Percentiles rank a stretch among this genome's conserved stretches.
Conservation (phyloP, 2,329 filamentous ascomycete genomes). For the Fonsecaea pugnacius region DNA sequence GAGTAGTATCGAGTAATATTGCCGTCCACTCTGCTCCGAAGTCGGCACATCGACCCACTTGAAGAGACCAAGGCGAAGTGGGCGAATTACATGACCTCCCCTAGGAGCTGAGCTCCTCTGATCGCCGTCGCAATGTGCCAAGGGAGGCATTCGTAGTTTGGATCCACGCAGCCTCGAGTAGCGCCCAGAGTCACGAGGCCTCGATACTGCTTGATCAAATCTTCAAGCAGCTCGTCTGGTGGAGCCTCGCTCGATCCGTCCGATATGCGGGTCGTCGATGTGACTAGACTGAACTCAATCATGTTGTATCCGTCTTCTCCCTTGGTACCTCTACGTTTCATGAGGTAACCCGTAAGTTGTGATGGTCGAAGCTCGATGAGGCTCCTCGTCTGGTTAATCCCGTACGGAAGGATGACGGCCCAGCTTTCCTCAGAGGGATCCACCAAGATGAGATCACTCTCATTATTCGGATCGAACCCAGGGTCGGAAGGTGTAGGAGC, state of each 20-base stretch:
- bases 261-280: conserved; percentile 38
- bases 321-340: conserved; percentile 50
- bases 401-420: conserved; percentile 60
- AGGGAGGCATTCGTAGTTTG: conserved; percentile 48
- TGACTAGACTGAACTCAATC: conserved; percentile 50
- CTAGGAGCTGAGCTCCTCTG: conserved; percentile 40
- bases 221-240: conserved; percentile 45
- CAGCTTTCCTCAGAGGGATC: conserved; percentile 65
- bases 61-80: neutral
- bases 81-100: conserved; percentile 22
- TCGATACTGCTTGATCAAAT: conserved; percentile 51
- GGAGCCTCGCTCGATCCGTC: conserved; percentile 6
- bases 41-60: conserved; percentile 3
- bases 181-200: conserved; percentile 51
- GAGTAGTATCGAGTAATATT: neutral
- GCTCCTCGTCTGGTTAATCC: conserved; percentile 48
- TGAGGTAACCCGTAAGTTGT: conserved; percentile 52
- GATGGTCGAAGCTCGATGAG: conserved; percentile 48
- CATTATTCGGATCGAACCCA: conserved; percentile 39
- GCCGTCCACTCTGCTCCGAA: conserved; percentile 9
- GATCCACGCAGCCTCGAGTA: conserved; percentile 48
- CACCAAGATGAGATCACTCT: conserved; percentile 61
- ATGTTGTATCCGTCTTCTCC: conserved; percentile 49
- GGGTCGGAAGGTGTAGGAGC: conserved; percentile 37
- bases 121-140: conserved; percentile 55